These are phyloP conservation scores for Stylonectria norvegica DNA, from an alignment of 2,329 filamentous ascomycete genomes.

Conservation along the genomic window DNA sequence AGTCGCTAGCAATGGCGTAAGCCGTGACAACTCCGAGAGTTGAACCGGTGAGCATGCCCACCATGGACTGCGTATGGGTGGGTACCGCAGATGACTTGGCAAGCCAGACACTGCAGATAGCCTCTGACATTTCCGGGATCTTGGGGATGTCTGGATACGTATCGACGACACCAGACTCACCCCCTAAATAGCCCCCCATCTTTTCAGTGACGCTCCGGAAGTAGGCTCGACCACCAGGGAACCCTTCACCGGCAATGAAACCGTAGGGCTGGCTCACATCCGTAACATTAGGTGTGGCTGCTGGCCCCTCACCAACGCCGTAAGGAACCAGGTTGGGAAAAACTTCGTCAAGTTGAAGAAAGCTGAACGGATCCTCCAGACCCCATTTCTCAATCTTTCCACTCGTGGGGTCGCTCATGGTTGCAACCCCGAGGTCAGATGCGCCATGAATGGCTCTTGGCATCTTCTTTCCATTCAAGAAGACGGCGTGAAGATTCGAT, in stretches of 20 bases:
- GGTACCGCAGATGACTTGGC: slow-evolving; percentile 75
- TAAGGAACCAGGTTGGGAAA: slow-evolving; percentile 71
- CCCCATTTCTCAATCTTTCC: slow-evolving; percentile 82
- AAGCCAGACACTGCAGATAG: slow-evolving; percentile 81
- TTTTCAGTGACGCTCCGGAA: slow-evolving; percentile 72
- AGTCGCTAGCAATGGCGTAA: slow-evolving; percentile 67
- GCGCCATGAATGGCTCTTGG: slow-evolving; percentile 82
- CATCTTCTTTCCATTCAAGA: slow-evolving; percentile 67
- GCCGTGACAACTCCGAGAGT: slow-evolving; percentile 78
- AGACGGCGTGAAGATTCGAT: slow-evolving; percentile 75
- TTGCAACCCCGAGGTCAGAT: slow-evolving; percentile 73
- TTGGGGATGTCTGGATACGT: slow-evolving; percentile 72
- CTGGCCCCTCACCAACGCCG: slow-evolving; percentile 74
- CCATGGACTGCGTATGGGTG: slow-evolving; percentile 67
- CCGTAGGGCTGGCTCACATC: slow-evolving; percentile 85
- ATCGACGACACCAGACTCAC: slow-evolving; percentile 57
- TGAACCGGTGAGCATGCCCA: slow-evolving; percentile 81
- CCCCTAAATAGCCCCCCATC: slow-evolving; percentile 69
- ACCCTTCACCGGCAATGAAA: slow-evolving; percentile 80
- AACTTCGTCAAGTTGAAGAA: slow-evolving; percentile 74
- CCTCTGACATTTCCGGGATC: slow-evolving; percentile 65
- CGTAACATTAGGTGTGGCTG: slow-evolving; percentile 80
- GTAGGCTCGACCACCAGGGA: slow-evolving; percentile 76
- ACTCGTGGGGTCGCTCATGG: slow-evolving; percentile 72
- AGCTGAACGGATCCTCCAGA: slow-evolving; percentile 68